A percentile compares a stretch with the other conserved stretches of the same genome.
Evolutionary conservation across 2,329 filamentous ascomycete genomes (phyloP).

Genomic region (Talaromyces sp.): DNA sequence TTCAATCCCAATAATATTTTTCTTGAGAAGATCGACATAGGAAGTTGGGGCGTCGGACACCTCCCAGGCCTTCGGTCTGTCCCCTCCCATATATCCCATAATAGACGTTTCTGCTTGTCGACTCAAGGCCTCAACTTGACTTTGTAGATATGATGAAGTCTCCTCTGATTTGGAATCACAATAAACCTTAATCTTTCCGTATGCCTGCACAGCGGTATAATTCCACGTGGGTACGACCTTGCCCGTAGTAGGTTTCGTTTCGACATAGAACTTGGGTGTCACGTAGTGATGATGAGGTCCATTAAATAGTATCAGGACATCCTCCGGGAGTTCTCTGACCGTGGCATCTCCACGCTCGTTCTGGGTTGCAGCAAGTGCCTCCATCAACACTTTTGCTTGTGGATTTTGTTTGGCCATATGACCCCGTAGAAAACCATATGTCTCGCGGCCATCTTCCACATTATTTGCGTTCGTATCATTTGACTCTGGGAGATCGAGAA

Average conservation of each 20-base stretch:
- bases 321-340: constrained; percentile 39
- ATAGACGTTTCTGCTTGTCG: constrained; percentile 52
- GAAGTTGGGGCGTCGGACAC: constrained; percentile 59
- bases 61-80: constrained; percentile 51
- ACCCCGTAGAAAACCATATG: constrained; percentile 51
- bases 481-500: constrained; percentile 50
- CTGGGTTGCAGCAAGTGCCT: constrained; percentile 35
- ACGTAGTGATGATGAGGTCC: constrained; percentile 61
- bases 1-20: constrained; percentile 61
- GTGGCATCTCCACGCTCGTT: constrained; percentile 34
- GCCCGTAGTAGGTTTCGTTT: constrained; percentile 62
- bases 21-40: constrained; percentile 59
- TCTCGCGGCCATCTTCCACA: constrained; percentile 29
- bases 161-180: constrained; percentile 50
- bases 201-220: constrained; percentile 64
- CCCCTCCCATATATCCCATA: constrained; percentile 53
- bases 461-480: constrained; percentile 37
- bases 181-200: constrained; percentile 58
- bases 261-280: constrained; percentile 66
- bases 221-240: constrained; percentile 73
- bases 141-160: constrained; percentile 50
- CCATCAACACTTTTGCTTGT: constrained; percentile 61
- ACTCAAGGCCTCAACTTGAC: constrained; percentile 56
- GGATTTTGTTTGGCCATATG: constrained; percentile 65
- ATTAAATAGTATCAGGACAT: constrained; percentile 65